These are phyloP conservation scores for Vitis cinerea DNA, from an alignment of 164 flowering plant species.

Conservation along the genomic window DNA sequence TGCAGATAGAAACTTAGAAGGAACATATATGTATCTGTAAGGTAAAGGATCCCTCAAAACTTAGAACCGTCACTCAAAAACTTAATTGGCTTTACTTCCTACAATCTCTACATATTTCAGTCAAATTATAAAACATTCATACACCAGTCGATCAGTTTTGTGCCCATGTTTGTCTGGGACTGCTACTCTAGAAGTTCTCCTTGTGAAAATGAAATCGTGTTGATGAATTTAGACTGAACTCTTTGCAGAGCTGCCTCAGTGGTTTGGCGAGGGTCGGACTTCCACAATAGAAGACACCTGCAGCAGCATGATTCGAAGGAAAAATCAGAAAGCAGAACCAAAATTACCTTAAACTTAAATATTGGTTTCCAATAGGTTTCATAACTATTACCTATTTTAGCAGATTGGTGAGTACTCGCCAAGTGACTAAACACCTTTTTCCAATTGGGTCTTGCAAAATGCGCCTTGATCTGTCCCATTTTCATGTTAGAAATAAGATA, in stretches of 20 bases:
- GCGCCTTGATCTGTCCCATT: constrained; percentile 72
- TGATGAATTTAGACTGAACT: constrained; percentile 61
- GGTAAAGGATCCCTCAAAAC: too few relatives aligned
- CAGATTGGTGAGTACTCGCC: constrained; percentile 40
- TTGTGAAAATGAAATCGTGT: constrained; percentile 89
- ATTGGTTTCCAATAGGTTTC: not conserved
- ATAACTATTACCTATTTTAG: constrained; percentile 59
- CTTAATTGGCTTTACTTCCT: too few relatives aligned
- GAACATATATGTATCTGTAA: too few relatives aligned
- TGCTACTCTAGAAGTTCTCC: constrained; percentile 68
- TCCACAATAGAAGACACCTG: constrained; percentile 98
- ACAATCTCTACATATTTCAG: too few relatives aligned
- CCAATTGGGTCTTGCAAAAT: constrained; percentile 97
- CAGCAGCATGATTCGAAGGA: constrained; percentile 16
- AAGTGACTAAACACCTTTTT: constrained; percentile 73
- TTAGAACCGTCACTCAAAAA: too few relatives aligned
- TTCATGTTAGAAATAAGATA: constrained; percentile 9
- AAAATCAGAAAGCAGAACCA: not conserved
- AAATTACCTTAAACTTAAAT: not conserved
- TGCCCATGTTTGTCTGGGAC: not conserved
- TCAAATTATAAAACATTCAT: too few relatives aligned
- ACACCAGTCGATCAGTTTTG: not conserved
- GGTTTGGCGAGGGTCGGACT: constrained; percentile 54
- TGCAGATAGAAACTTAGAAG: too few relatives aligned
- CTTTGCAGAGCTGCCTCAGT: constrained; percentile 60